Evolutionary conservation across 441 rosid genomes (phyloP).

Genomic region (Macaranga tanarius): DNA sequence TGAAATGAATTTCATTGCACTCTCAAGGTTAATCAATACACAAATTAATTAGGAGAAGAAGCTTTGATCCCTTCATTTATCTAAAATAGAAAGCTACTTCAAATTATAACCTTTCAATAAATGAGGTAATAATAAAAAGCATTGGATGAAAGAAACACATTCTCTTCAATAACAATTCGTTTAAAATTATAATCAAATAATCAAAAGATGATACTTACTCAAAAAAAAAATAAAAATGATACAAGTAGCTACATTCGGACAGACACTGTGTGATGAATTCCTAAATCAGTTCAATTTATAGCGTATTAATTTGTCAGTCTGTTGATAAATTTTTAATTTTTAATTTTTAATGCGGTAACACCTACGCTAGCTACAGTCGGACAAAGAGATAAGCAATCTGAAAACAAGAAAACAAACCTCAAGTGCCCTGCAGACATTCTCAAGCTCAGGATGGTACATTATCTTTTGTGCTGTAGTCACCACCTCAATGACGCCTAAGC

Average conservation of each 20-base stretch:
- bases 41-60: slow-evolving; percentile 6
- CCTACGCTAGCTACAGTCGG: background rate
- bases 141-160: background rate
- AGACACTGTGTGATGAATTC: background rate
- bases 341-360: background rate
- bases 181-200: too few relatives aligned
- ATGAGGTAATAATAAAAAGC: background rate
- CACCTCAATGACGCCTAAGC: slow-evolving; percentile 91
- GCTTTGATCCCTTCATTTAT: background rate
- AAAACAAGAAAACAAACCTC: slow-evolving; percentile 50
- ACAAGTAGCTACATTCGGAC: too few relatives aligned
- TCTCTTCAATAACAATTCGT: background rate
- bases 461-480: slow-evolving; percentile 70
- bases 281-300: background rate
- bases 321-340: background rate
- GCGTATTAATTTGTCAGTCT: background rate
- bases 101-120: background rate
- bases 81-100: background rate
- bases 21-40: background rate
- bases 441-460: slow-evolving; percentile 65
- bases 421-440: slow-evolving; percentile 78
- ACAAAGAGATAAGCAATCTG: background rate
- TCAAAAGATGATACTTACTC: too few relatives aligned
- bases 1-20: slow-evolving; percentile 1
- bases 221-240: too few relatives aligned